These are phyloP conservation scores for Microsporum ferrugineum DNA, from an alignment of 2,329 filamentous ascomycete species.

Conservation along the genomic window DNA sequence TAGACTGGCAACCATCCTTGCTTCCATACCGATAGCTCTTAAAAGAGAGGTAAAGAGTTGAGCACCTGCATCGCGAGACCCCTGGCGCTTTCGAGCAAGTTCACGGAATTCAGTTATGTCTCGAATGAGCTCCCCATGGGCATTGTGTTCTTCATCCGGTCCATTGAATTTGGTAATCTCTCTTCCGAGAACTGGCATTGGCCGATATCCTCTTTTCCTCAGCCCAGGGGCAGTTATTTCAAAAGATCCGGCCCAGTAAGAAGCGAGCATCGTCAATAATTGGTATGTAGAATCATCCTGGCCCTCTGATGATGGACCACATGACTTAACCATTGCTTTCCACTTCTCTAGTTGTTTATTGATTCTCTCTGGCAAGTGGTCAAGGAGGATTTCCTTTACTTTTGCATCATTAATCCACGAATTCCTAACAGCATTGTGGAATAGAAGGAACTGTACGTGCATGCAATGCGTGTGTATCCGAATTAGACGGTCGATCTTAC, in stretches of 20 bases:
- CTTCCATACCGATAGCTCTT: slow-evolving; percentile 67
- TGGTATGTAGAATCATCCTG: slow-evolving; percentile 58
- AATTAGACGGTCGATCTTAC: slow-evolving; percentile 71
- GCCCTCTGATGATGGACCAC: slow-evolving; percentile 28
- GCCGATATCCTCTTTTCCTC: slow-evolving; percentile 81
- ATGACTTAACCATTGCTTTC: slow-evolving; percentile 53
- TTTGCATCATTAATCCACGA: slow-evolving; percentile 68
- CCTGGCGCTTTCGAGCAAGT: slow-evolving; percentile 57
- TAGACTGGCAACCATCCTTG: slow-evolving; percentile 70
- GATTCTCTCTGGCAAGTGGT: slow-evolving; percentile 57
- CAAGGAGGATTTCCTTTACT: slow-evolving; percentile 63
- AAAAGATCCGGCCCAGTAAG: slow-evolving; percentile 84
- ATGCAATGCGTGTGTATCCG: slow-evolving; percentile 71
- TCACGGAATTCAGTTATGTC: slow-evolving; percentile 56
- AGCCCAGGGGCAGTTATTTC: slow-evolving; percentile 64
- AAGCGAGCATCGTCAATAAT: slow-evolving; percentile 62
- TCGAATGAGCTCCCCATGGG: slow-evolving; percentile 67
- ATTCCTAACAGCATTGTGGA: slow-evolving; percentile 80
- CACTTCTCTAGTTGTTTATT: slow-evolving; percentile 65
- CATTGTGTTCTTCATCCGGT: slow-evolving; percentile 48
- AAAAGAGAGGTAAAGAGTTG: slow-evolving; percentile 83
- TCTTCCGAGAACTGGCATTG: slow-evolving; percentile 61
- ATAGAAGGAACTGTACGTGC: slow-evolving; percentile 78
- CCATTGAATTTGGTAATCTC: slow-evolving; percentile 59
- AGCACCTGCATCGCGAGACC: slow-evolving; percentile 76